phyloP scores from a whole-genome alignment of 192 early-diverging fungal species.

The Paraglomus brasilianum region DNA sequence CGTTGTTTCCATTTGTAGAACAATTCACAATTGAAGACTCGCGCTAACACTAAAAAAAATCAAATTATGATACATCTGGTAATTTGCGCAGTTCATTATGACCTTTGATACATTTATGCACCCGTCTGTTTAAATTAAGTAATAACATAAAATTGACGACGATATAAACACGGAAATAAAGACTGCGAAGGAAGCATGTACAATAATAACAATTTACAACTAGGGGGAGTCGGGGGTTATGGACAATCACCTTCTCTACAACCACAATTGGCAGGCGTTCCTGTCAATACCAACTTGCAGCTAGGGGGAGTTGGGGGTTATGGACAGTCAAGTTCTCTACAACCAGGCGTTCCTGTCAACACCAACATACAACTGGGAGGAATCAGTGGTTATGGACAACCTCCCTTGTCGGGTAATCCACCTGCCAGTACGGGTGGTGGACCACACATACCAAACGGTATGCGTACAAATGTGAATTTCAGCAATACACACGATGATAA shows the following conservation, averaged over 20 bases:
- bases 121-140: no score
- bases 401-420: not conserved
- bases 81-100: no score
- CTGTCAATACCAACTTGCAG: no score
- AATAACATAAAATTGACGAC: no score
- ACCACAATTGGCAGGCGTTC: not conserved
- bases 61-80: no score
- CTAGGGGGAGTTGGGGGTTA: no score
- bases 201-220: slow-evolving; percentile 9
- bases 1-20: no score
- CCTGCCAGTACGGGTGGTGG: not conserved
- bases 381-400: not conserved
- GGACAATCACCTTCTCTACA: slow-evolving; percentile 2
- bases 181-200: not conserved
- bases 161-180: no score
- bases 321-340: no score
- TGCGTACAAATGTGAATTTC: not conserved
- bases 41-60: no score
- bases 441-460: slow-evolving; percentile 21
- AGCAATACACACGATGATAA: not conserved
- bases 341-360: not conserved
- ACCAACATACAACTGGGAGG: slow-evolving; percentile 2
- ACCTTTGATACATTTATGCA: no score
- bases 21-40: no score
- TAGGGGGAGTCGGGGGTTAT: not conserved